Evolutionary conservation across 106 monocot genomes (phyloP), one percentile per base, ranked within the genome.

Genomic region (Alisma plantagoaquatica): DNA sequence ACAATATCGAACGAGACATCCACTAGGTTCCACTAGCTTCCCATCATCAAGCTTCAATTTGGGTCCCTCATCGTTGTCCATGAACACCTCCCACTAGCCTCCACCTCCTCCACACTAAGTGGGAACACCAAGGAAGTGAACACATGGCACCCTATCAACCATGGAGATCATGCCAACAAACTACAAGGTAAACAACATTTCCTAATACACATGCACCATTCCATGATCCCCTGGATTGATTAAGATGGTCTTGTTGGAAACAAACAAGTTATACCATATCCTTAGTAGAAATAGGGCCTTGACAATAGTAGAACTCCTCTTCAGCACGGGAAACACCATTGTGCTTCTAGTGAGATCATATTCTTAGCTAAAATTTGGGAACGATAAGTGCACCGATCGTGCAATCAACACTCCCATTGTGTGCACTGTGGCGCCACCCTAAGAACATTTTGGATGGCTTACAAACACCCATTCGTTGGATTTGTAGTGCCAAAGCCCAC

Each of bases 221-320:
- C 70, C 84, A 7, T 78, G 88, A n/a, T n/a, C n/a, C n/a, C n/a
- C n/a, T n/a, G n/a, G n/a, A 51, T 71, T 57, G 0, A 90, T 76
- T 2, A 86, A 29, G 12, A 98, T 73, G 2, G 58, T 66, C 56
- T 82, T 81, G 0, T 63, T 67, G 65, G 72, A 74, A 66, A 90
- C 85, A 63, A 98, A 98, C 42, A 98, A 29, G 31, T 73, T 98
- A 57, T 85, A 98, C 98, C 98, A 98, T 1, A 74, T 85, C 1
- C 98, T 90, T 0, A 75, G 78, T 2, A 90, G 98, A 53, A 98
- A 98, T 51, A 85, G 33, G 0, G 79, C 89, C 9, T 77, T 64
- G 29, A 98, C 90, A 1, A 57, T 42, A 0, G 75, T 82, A 1
- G 82, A 78, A 0, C 59, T 75, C 46, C 85, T 31, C 60, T 79